Evolutionary conservation across 176 grass and related monocot species (phyloP), one percentile per base, ranked within the genome.

Genomic region (Phragmites australis): DNA sequence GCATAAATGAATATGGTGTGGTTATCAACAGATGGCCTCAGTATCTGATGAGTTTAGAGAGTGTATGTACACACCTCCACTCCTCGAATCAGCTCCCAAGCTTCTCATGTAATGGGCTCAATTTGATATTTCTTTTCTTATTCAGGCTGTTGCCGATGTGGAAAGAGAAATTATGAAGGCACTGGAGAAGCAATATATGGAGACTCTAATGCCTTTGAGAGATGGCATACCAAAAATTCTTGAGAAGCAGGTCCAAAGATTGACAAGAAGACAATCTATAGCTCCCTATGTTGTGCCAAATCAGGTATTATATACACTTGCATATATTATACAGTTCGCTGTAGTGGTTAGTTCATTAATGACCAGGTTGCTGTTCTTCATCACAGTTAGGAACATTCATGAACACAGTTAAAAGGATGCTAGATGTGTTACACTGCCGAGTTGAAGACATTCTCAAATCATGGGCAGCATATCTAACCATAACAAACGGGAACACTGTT

Each of bases 1-100:
- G 85, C 69, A 94, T 98, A 85, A 87, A 78, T 65, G 95, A 94
- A 80, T 91, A 92, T 51, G 90, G 89, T 45, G 92, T 98, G 62
- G 92, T 98, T 79, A 98, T 94, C 75, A 94, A 88, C 63, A 91
- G 95, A 87, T 98, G 95, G 92, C 95, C 95, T 81, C 88, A 92
- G 37, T 98, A 94, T 83, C 83, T 94, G 59, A 77, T 98, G 86
- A 86, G 65, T 68, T 82, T 98, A 81, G 95, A 98, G 82, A 87
- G 79, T 81, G 95, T 98, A 81, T 75, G 90, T 58, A 49, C 65
- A 56, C 21, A 19, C 17, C 47, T 79, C 14, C 41, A 74, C 69
- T 83, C 49, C 37, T 81, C 56, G 13, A 75, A 70, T 70, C 27
- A 64, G 46, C 30, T 53, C 44, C 47, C 43, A 31, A 34, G 27